These are phyloP conservation scores for Wickerhamomyces silvicola DNA, from an alignment of 805 yeast species.

Conservation along the genomic window DNA sequence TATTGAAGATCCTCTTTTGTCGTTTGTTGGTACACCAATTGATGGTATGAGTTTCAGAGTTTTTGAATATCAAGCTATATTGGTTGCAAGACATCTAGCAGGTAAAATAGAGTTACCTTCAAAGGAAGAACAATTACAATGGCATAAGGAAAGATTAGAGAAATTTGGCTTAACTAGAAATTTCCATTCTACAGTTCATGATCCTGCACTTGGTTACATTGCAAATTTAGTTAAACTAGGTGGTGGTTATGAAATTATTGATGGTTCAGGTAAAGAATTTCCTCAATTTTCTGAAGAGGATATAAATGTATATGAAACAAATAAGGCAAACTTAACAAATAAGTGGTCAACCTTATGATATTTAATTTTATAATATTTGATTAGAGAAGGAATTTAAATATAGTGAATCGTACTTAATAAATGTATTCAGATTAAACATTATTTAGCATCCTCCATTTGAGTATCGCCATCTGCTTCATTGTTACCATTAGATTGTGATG, in stretches of 20 bases:
- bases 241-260: conserved; percentile 14
- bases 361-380: too few species aligned
- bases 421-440: too few species aligned
- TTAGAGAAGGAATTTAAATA: too few species aligned
- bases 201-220: conserved; percentile 23
- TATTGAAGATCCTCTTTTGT: conserved; percentile 25
- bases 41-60: conserved; percentile 35
- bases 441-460: conserved; percentile 5
- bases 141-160: conserved; percentile 24
- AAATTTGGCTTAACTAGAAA: conserved; percentile 22
- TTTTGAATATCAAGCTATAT: conserved; percentile 35
- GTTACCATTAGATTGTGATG: background rate
- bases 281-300: too few species aligned
- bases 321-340: too few species aligned
- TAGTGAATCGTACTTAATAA: too few species aligned
- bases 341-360: too few species aligned
- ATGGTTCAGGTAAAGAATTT: too few species aligned
- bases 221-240: conserved; percentile 22
- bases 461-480: conserved; percentile 4
- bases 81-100: conserved; percentile 26
- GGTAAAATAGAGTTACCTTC: conserved; percentile 27
- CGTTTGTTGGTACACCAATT: conserved; percentile 30
- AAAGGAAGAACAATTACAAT: conserved; percentile 22
- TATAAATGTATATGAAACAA: too few species aligned
- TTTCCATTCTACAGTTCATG: conserved; percentile 29